phyloP scores from a whole-genome alignment of 2,329 filamentous ascomycete species.

The Diatrype stigma region DNA sequence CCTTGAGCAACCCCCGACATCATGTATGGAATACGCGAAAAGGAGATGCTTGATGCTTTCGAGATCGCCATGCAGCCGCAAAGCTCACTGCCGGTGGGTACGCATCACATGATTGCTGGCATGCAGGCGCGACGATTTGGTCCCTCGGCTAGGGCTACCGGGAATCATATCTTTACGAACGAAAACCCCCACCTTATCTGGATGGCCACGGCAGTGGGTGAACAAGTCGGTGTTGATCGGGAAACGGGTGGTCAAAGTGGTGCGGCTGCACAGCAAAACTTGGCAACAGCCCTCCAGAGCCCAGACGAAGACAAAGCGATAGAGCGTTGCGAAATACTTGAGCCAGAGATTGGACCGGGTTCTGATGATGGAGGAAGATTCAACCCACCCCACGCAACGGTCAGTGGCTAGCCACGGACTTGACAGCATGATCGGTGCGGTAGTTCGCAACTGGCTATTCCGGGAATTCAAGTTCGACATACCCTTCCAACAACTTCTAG shows the following conservation, averaged over 20 bases:
- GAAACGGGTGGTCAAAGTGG: too few relatives aligned
- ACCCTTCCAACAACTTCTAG: not conserved
- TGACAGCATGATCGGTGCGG: not conserved
- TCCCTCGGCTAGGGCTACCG: not conserved
- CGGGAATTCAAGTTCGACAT: not conserved
- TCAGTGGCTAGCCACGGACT: not conserved
- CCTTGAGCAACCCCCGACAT: too few relatives aligned
- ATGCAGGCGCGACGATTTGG: not conserved
- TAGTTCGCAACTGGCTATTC: not conserved
- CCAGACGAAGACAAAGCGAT: not conserved
- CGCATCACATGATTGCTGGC: not conserved
- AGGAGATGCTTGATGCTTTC: constrained; percentile 21
- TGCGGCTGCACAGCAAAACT: too few relatives aligned
- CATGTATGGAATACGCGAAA: constrained; percentile 27
- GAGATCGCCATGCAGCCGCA: constrained; percentile 11
- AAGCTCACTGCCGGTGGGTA: not conserved
- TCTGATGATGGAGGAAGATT: not conserved
- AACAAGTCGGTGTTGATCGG: too few relatives aligned
- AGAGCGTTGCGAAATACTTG: not conserved
- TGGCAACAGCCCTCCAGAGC: too few relatives aligned
- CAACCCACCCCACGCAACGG: not conserved
- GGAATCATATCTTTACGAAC: not conserved
- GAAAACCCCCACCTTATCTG: not conserved
- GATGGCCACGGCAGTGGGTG: not conserved
- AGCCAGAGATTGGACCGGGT: not conserved